Evolutionary conservation across 176 grass and related monocot genomes (phyloP), one percentile per base, ranked within the genome.

Genomic region (Chloris gayana): DNA sequence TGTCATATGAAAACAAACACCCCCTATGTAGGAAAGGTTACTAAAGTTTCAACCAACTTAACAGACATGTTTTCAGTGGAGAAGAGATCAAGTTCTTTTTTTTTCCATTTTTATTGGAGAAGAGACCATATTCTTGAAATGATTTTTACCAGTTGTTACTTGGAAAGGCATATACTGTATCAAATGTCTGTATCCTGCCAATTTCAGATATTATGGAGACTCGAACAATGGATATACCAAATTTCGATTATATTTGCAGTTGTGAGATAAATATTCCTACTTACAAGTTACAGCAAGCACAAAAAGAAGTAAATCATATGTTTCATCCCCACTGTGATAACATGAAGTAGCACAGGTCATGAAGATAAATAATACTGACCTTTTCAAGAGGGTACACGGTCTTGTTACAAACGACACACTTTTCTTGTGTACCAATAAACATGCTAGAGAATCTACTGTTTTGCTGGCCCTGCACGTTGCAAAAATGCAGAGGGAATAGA

Each of bases 341-440:
- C 9, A n/a, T 56, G 4, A 69, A 84, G 42, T 30, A 64, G 33
- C 15, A 75, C 4, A 87, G 21, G 2, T 64, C 61, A 78, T 9
- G 24, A 78, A 74, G 54, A 77, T 50, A 71, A 62, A 76, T 62
- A 65, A 84, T 68, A 69, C 83, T 33, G 3, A 95, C 97, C 97
- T 93, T 99, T 77, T 99, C 93, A 80, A 99, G 76, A 50, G 91
- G 93, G 75, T 99, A 96, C 14, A 96, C 97, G 37, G 90, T 99
- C 87, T 95, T 99, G 47, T 81, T 93, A 76, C 97, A 99, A 71
- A 88, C 88, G 24, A 93, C 73, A 6, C 93, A 99, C 76, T 99
- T 96, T n/a, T 99, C 97, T 75, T 93, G 93, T 18, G 97, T 99
- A 9, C 97, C 97, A 0, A 89, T 81, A 80, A 99, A 99, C 82